phyloP scores from a whole-genome alignment of 495 filamentous ascomycete species.

The Hapsidospora chrysogenum region DNA sequence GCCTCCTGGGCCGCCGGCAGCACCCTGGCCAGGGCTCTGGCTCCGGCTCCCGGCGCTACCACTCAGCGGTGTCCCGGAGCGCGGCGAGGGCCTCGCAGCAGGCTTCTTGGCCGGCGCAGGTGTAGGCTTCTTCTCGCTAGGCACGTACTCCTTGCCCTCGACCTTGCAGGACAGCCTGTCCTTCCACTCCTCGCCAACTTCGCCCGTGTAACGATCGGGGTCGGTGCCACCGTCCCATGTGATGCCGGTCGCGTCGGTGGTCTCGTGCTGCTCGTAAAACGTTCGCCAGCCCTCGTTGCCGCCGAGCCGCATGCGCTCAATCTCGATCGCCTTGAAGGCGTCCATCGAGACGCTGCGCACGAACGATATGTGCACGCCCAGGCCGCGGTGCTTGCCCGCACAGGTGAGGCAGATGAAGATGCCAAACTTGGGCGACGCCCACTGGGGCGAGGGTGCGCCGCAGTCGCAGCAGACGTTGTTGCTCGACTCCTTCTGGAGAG shows the following conservation, averaged over 20 bases:
- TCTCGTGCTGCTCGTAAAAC: slow-evolving; percentile 61
- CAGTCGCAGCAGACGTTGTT: slow-evolving; percentile 92
- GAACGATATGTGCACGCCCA: slow-evolving; percentile 97
- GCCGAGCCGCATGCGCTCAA: slow-evolving; percentile 70
- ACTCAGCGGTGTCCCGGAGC: slow-evolving; percentile 21
- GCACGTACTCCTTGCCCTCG: slow-evolving; percentile 68
- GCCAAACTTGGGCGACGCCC: slow-evolving; percentile 56
- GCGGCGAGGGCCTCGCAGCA: slow-evolving; percentile 16
- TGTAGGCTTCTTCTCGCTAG: slow-evolving; percentile 32
- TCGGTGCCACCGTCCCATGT: slow-evolving; percentile 66
- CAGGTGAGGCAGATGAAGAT: slow-evolving; percentile 96
- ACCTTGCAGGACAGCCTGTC: slow-evolving; percentile 74
- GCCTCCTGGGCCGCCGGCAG: slow-evolving; percentile 7
- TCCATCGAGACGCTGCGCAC: slow-evolving; percentile 95
- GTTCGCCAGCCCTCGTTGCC: slow-evolving; percentile 73
- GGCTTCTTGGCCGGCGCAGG: slow-evolving; percentile 14
- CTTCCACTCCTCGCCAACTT: slow-evolving; percentile 89
- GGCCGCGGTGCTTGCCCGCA: slow-evolving; percentile 82
- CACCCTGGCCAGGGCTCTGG: slow-evolving; percentile 43
- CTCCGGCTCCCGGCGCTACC: slow-evolving; percentile 62
- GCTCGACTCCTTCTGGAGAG: slow-evolving; percentile 70
- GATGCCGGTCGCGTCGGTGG: slow-evolving; percentile 39
- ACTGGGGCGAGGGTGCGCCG: slow-evolving; percentile 87
- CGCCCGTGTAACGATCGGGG: slow-evolving; percentile 69
- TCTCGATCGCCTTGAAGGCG: slow-evolving; percentile 78